Conservation (phyloP, 352 stramenopile genomes). For the Pythium plurisporium region DNA sequence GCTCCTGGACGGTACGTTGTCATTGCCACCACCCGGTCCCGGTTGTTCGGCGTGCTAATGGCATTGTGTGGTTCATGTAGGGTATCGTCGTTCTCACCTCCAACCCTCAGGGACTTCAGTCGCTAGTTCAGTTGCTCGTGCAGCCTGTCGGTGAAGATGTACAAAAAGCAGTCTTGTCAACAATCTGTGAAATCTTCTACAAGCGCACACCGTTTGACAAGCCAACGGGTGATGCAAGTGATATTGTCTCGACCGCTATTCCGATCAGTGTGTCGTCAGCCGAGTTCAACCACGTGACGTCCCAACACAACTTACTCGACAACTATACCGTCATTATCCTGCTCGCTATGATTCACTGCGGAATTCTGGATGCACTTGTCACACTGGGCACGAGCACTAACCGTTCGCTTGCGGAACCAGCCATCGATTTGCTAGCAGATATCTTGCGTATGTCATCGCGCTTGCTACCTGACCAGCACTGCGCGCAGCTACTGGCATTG, state of each 20-base stretch:
- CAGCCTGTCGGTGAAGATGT: slow-evolving; percentile 87
- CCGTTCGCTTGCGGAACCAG: slow-evolving; percentile 72
- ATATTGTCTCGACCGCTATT: slow-evolving; percentile 45
- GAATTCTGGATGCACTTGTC: slow-evolving; percentile 76
- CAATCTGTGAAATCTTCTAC: slow-evolving; percentile 89
- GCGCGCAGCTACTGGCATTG: slow-evolving; percentile 67
- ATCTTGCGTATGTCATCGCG: slow-evolving; percentile 81
- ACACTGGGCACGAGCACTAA: slow-evolving; percentile 74
- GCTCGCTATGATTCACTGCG: slow-evolving; percentile 83
- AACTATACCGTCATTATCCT: slow-evolving; percentile 87
- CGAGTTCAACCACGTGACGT: slow-evolving; percentile 54
- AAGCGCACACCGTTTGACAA: slow-evolving; percentile 84
- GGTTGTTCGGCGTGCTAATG: too few species aligned
- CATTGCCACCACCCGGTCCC: too few species aligned
- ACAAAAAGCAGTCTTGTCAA: slow-evolving; percentile 83
- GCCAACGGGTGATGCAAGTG: slow-evolving; percentile 19
- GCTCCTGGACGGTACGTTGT: slow-evolving; percentile 69
- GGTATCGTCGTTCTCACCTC: slow-evolving; percentile 84
- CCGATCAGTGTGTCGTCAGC: slow-evolving; percentile 65
- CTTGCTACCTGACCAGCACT: slow-evolving; percentile 82
- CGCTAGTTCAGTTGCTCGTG: slow-evolving; percentile 82
- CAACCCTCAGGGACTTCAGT: slow-evolving; percentile 84
- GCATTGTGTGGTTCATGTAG: slow-evolving; percentile 16
- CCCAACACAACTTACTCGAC: slow-evolving; percentile 80
- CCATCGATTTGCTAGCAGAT: slow-evolving; percentile 77